A percentile compares a stretch with the other conserved stretches of the same genome.
Conservation (phyloP, 257 asterid genomes). For the Fraxinus pennsylvanica region DNA sequence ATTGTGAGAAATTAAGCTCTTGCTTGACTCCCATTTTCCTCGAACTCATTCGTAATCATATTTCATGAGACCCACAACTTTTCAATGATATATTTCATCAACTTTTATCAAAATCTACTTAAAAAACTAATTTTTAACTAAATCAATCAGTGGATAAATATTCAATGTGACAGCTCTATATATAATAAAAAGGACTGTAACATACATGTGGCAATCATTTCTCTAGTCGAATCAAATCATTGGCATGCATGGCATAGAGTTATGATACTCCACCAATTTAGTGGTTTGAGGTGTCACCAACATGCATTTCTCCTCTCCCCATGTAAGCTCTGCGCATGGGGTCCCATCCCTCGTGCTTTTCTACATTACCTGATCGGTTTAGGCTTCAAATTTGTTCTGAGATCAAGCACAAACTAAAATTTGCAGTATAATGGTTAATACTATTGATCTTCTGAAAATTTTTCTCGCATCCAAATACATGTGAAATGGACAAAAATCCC, state of each 20-base stretch:
- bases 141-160: not conserved
- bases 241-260: conserved; percentile 8
- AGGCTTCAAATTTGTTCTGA: not conserved
- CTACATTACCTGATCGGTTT: not conserved
- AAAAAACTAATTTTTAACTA: too few relatives aligned
- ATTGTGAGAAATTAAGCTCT: too few relatives aligned
- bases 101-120: too few relatives aligned
- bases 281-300: conserved; percentile 43
- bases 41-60: too few relatives aligned
- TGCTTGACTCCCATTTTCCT: too few relatives aligned
- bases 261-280: not conserved
- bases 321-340: conserved; percentile 13
- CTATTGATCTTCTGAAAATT: conserved; percentile 3
- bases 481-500: not conserved
- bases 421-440: not conserved
- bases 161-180: conserved; percentile 36
- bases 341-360: conserved; percentile 57
- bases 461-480: not conserved
- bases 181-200: conserved; percentile 23
- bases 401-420: not conserved
- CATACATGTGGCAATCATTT: conserved; percentile 43
- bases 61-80: too few relatives aligned
- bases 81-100: too few relatives aligned
- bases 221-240: conserved; percentile 45
- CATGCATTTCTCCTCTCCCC: conserved; percentile 47